Evolutionary conservation across 176 grass and related monocot species (phyloP).

Genomic region (Avena insularis): DNA sequence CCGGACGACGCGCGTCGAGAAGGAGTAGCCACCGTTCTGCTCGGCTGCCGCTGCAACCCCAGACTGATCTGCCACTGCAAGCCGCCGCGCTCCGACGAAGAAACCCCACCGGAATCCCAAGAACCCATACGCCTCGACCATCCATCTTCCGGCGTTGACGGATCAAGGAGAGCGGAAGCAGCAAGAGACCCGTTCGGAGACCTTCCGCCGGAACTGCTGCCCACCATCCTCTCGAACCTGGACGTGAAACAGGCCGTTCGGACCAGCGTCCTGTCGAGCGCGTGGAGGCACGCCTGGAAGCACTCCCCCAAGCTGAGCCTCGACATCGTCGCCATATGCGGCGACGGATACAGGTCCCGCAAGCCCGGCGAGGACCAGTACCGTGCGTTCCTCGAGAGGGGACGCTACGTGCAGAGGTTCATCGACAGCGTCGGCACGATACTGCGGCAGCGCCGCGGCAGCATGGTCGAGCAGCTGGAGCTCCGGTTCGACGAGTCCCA

Average conservation of each 20-base stretch:
- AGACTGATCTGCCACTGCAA: background rate
- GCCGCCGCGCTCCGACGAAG: background rate
- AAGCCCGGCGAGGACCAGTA: too few relatives aligned
- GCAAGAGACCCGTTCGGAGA: background rate
- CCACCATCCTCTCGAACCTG: background rate
- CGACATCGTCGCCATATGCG: background rate
- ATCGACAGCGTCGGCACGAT: background rate
- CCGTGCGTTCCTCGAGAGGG: background rate
- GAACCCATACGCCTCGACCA: background rate
- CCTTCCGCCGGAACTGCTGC: background rate
- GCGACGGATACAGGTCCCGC: background rate
- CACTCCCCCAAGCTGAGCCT: background rate
- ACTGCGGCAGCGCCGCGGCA: background rate
- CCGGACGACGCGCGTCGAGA: background rate
- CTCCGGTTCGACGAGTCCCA: background rate
- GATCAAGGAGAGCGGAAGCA: background rate
- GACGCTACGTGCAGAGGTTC: background rate
- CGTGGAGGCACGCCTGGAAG: slow-evolving; percentile 5
- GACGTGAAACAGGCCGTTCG: background rate
- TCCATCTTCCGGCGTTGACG: background rate
- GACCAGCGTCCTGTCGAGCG: background rate
- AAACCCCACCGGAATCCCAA: background rate
- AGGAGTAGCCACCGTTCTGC: background rate
- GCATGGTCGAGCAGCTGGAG: background rate
- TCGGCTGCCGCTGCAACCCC: background rate